Base-by-base conservation (phyloP, 2,329 filamentous ascomycete species). In the Fusarium sp. region DNA sequence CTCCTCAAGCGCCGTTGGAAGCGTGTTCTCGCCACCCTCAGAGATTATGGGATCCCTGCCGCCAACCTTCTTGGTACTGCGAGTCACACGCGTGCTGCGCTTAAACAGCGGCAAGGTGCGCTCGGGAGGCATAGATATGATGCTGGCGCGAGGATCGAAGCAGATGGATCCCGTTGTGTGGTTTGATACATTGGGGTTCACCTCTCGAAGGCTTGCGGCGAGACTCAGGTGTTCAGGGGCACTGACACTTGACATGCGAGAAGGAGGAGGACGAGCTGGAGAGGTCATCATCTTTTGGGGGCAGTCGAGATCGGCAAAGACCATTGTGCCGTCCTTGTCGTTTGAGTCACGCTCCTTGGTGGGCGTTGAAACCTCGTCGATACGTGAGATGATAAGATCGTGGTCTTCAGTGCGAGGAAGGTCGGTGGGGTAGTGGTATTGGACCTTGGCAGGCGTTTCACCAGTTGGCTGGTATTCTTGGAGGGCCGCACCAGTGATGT, bases 401-500 rank as follows among this genome's bases (percentile, higher is more conserved):
- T 83, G 83, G 0, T 83, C 69, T 26, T 81, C 80, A 1, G 96
- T 98, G 26, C 90, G 89, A 6, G 96, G 96, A 3, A 99, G 84
- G 4, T 86, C 84, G 3, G 88, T 92, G 0, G 93, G 92, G 75
- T 93, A 97, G n/a, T 88, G 85, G 79, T 98, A 99, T 53, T 89
- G 85, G 29, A 85, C 83, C 80, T 94, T 96, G 75, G 92, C 89
- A 0, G 96, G 96, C 2, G 96, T 98, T 46, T 91, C 86, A 52
- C 96, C 95, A 0, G 96, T 98, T 0, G 92, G 88, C 37, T 88
- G 84, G 78, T 98, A 98, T 77, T 98, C 94, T 54, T 89, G 86
- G 53, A 98, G 84, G 7, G 84, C 80, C 3, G 90, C 89, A 46
- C 80, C 82, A 18, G 86, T 81, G 46, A 97, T 88, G n/a, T 89